Evolutionary conservation across 176 grass and related monocot genomes (phyloP).

Genomic region (Musa beccarii): DNA sequence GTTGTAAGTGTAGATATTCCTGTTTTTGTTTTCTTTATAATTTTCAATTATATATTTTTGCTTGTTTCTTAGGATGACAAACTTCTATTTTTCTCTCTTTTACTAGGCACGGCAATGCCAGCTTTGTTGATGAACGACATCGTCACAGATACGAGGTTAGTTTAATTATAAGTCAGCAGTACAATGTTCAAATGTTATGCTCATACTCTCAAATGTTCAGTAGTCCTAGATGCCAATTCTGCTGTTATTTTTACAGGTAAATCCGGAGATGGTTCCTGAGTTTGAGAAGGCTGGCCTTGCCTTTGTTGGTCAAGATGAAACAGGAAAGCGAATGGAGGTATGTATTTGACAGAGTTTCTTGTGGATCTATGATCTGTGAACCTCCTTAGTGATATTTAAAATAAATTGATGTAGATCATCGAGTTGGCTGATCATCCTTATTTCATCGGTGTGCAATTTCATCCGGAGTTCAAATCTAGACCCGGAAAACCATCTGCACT

Average conservation of each 20-base stretch:
- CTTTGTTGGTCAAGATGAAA: slow-evolving; percentile 51
- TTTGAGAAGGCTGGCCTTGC: slow-evolving; percentile 32
- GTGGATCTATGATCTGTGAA: slow-evolving; percentile 4
- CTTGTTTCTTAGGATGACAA: too few relatives aligned
- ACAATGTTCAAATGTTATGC: not conserved
- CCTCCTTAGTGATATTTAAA: not conserved
- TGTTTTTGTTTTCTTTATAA: not conserved
- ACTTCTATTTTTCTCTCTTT: slow-evolving; percentile 7
- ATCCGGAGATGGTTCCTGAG: slow-evolving; percentile 38
- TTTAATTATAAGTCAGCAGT: not conserved
- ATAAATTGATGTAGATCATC: slow-evolving; percentile 26
- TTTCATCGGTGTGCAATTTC: slow-evolving; percentile 46
- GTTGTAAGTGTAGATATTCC: slow-evolving; percentile 31
- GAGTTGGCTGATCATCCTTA: slow-evolving; percentile 39
- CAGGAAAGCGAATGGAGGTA: slow-evolving; percentile 41
- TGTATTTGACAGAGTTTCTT: not conserved
- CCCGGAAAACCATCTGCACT: slow-evolving; percentile 40
- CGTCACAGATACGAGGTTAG: slow-evolving; percentile 50
- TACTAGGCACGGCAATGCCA: slow-evolving; percentile 30
- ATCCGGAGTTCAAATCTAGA: slow-evolving; percentile 52
- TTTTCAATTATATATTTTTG: not conserved
- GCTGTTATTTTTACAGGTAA: slow-evolving; percentile 34
- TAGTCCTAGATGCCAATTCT: not conserved
- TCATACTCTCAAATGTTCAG: not conserved
- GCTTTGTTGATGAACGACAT: slow-evolving; percentile 44